Evolutionary conservation across 2,329 filamentous ascomycete species (phyloP).

Genomic region (Botrytis tulipae): DNA sequence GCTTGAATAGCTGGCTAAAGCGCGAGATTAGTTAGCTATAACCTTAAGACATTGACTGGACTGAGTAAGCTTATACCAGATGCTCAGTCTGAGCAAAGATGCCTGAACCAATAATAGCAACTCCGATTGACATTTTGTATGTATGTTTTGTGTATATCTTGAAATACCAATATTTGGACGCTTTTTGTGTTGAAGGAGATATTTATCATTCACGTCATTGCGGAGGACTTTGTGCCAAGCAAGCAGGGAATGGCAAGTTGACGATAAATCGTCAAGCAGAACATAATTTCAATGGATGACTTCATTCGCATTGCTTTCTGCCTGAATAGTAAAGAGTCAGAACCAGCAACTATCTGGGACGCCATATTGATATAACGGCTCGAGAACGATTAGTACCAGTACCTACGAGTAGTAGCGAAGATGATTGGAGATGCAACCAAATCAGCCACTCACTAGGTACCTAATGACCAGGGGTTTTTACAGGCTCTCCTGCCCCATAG

Average conservation of each 20-base stretch:
- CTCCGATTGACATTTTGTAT: slow-evolving; percentile 45
- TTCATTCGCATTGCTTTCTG: not conserved
- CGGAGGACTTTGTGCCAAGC: not conserved
- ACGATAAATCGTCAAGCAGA: not conserved
- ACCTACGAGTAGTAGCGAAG: not conserved
- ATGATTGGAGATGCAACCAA: not conserved
- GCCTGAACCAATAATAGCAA: slow-evolving; percentile 62
- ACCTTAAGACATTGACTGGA: not conserved
- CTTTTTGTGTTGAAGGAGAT: not conserved
- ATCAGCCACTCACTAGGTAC: too few relatives aligned
- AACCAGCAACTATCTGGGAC: not conserved
- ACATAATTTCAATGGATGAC: not conserved
- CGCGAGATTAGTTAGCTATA: not conserved
- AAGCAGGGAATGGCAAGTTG: not conserved
- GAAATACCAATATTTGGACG: not conserved
- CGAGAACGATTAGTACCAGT: not conserved
- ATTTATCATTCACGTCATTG: not conserved
- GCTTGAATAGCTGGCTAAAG: slow-evolving; percentile 57
- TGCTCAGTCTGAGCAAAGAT: slow-evolving; percentile 61
- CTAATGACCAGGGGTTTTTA: not conserved
- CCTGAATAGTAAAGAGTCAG: not conserved
- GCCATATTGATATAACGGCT: not conserved
- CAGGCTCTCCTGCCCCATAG: not conserved
- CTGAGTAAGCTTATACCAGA: slow-evolving; percentile 43
- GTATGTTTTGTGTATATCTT: not conserved